Evolutionary conservation across 1,139 yeast genomes (phyloP), one percentile per base, ranked within the genome.

Genomic region (Lodderomyces metapsilosis): DNA sequence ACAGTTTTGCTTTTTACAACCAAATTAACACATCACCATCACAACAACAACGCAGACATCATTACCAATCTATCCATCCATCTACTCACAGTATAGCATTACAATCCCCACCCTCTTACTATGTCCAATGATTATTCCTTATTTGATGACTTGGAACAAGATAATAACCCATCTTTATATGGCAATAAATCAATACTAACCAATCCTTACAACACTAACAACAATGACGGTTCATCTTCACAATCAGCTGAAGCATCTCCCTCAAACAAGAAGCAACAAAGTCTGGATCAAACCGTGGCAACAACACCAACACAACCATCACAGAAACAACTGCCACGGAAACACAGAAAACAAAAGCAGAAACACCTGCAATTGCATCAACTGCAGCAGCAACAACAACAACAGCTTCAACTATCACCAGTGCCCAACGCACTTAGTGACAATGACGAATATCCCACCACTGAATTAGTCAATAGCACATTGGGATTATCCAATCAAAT

Each of bases 111-210:
- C 27, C n/a, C 27, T 8, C 27, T 11, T 11, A 30, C 25, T 10
- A 47, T 48, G 51, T 50, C 53, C 20, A 45, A 45, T 27, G 53
- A 48, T 27, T 51, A 51, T 38, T 51, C 50, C 38, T 44, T 56
- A 41, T 64, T 64, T 44, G 68, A 61, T 43, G 76, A 70, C 48
- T 68, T 71, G 38, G 78, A 72, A 48, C 76, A 71, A 51, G 78
- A 72, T 52, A 72, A 72, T 55, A 72, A 72, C 46, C 78, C 78
- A 15, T 71, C 74, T 27, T 65, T 71, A 45, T 72, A 68, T 49
- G 72, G 71, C 20, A 60, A 55, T 45, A 64, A 54, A 34, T 61
- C 66, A 15, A 58, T 59, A 9, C 36, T 63, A 20, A 53, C 50
- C 36, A 63, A 60, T 38, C 67, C 68, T 1, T 62, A 63, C 44